phyloP scores from a whole-genome alignment of 164 flowering plant species.

The Buxus sempervirens region DNA sequence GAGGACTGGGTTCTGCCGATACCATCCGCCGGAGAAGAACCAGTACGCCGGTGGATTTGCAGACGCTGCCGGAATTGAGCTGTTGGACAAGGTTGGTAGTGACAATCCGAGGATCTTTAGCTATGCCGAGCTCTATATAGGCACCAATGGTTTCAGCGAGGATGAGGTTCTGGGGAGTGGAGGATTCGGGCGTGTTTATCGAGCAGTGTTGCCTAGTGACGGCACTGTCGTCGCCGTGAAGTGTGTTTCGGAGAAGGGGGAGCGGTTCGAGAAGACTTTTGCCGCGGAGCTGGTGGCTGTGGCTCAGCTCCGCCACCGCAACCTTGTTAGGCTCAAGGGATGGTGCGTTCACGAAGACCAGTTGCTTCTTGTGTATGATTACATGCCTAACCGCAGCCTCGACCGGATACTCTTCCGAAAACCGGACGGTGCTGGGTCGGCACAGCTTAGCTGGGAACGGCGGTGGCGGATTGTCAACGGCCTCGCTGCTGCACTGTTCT shows the following conservation, averaged over 20 bases:
- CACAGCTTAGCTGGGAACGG: conserved; percentile 51
- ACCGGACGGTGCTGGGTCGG: conserved; percentile 15
- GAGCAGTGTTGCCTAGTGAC: conserved; percentile 83
- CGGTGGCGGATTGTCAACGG: conserved; percentile 58
- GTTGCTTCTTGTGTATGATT: conserved; percentile 79
- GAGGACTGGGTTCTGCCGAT: conserved; percentile 24
- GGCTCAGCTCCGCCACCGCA: conserved; percentile 89
- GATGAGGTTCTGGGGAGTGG: conserved; percentile 82
- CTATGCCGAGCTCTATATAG: conserved; percentile 83
- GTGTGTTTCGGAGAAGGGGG: conserved; percentile 73
- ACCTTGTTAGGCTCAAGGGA: conserved; percentile 79
- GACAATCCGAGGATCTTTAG: conserved; percentile 74
- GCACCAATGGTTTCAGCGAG: conserved; percentile 72
- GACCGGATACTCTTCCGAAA: conserved; percentile 61
- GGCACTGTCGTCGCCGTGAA: conserved; percentile 87
- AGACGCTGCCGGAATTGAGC: conserved; percentile 57
- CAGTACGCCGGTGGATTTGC: conserved; percentile 32
- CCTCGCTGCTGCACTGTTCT: conserved; percentile 72
- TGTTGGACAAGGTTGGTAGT: conserved; percentile 36
- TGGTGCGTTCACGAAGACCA: conserved; percentile 87
- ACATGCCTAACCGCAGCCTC: conserved; percentile 92
- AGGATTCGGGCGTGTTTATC: conserved; percentile 79
- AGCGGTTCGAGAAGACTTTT: conserved; percentile 77
- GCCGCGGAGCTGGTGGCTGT: conserved; percentile 82
- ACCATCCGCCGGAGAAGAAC: background rate